Percentiles rank a stretch among this genome's conserved stretches.
These are phyloP conservation scores for Cardamine chenopodiifolia DNA, from an alignment of 345 rosid genomes.

Conservation along the genomic window DNA sequence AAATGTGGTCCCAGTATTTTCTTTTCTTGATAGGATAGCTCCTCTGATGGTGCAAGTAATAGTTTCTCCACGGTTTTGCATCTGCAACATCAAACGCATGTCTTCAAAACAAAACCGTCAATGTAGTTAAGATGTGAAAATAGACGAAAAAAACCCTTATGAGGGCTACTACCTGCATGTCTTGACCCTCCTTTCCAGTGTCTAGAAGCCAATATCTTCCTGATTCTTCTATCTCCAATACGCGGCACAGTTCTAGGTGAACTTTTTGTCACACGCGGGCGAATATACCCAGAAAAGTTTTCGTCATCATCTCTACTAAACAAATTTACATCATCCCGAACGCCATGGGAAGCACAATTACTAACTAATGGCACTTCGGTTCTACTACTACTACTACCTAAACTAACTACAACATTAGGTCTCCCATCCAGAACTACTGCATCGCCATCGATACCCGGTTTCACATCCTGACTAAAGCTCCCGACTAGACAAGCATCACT, in stretches of 20 bases:
- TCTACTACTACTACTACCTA: constrained; percentile 54
- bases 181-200: constrained; percentile 72
- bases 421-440: constrained; percentile 61
- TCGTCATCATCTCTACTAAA: constrained; percentile 98
- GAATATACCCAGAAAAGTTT: constrained; percentile 82
- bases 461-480: constrained; percentile 40
- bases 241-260: constrained; percentile 65
- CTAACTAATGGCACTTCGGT: constrained; percentile 46
- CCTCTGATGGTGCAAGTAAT: constrained; percentile 65
- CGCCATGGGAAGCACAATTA: constrained; percentile 45
- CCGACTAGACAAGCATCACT: constrained; percentile 43
- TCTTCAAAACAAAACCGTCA: constrained; percentile 25
- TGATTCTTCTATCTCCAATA: constrained; percentile 89
- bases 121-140: neutral
- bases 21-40: constrained; percentile 82
- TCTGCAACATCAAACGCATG: constrained; percentile 45
- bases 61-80: constrained; percentile 56
- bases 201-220: constrained; percentile 92
- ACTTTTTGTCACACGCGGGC: constrained; percentile 55
- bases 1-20: constrained; percentile 55
- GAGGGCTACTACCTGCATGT: constrained; percentile 50
- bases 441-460: constrained; percentile 49
- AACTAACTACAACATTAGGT: constrained; percentile 56
- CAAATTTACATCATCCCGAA: constrained; percentile 69
- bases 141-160: constrained; percentile 4